These are phyloP conservation scores for Salvia sclarea DNA, from an alignment of 305 asterid genomes.

Conservation along the genomic window DNA sequence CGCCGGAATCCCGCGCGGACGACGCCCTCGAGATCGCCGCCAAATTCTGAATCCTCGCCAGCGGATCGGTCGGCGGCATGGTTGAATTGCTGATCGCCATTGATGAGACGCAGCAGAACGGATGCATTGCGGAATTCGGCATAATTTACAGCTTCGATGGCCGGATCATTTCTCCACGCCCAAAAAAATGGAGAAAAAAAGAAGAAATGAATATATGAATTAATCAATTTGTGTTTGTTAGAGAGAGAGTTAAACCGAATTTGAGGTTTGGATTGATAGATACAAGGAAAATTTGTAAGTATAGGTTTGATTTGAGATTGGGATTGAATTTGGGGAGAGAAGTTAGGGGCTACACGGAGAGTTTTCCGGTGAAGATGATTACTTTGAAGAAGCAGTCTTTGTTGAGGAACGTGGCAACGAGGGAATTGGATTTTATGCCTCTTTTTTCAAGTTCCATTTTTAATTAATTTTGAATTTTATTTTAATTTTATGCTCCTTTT, in stretches of 20 bases:
- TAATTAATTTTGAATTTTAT: neutral
- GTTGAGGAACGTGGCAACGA: constrained; percentile 34
- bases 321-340: constrained; percentile 39
- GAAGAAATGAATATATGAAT: neutral
- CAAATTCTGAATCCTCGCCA: constrained; percentile 25
- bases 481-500: no score
- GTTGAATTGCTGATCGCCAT: constrained; percentile 40
- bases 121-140: constrained; percentile 53
- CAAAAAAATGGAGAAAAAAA: neutral
- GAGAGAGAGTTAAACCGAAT: constrained; percentile 22
- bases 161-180: constrained; percentile 11
- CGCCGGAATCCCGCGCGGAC: constrained; percentile 34
- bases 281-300: neutral
- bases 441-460: no score
- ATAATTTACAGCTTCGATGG: constrained; percentile 3
- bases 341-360: constrained; percentile 40
- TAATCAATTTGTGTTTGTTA: neutral
- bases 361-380: constrained; percentile 44
- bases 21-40: constrained; percentile 42
- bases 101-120: constrained; percentile 69
- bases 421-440: constrained; percentile 13
- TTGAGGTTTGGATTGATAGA: constrained; percentile 29
- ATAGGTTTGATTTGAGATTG: constrained; percentile 32
- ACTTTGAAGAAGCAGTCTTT: neutral
- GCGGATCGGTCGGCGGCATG: constrained; percentile 51